Evolutionary conservation across 2,329 filamentous ascomycete genomes (phyloP), one percentile per base, ranked within the genome.

Genomic region (Aciculosporium take): DNA sequence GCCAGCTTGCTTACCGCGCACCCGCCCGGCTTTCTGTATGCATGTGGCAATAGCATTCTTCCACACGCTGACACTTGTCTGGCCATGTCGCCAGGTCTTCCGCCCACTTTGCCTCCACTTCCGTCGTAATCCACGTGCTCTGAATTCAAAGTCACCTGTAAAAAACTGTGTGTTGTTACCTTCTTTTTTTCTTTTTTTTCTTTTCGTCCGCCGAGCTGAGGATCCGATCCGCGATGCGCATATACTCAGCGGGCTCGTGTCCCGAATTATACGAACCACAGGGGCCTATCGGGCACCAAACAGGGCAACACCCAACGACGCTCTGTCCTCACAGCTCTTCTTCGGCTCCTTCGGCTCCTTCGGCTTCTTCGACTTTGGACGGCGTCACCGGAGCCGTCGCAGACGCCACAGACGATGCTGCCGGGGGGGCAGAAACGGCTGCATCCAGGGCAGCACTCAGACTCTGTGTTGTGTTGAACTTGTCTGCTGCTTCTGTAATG

Each of bases 271-370:
- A n/a, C 13, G 13, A n/a, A 40, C 4, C 15, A 38, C 17, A 17
- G 5, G 25, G 17, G 12, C 6, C n/a, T 20, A 8, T 12, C 20
- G 20, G 25, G 27, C 20, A 17, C 13, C 5, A 21, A 13, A 32
- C 32, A 20, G 7, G 10, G 28, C 21, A 33, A 31, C 9, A 23
- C n/a, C n/a, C 21, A 15, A 32, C 17, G 20, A 6, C 23, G 3
- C 10, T 27, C 23, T 23, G 12, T 9, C 17, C 20, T 46, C 49
- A 70, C 47, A 64, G 53, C 50, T 65, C 62, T 49, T 65, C 62
- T 44, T 65, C 62, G 7, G 7, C 25, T 27, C n/a, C 27, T 29
- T 29, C n/a, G n/a, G n/a, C n/a, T n/a, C n/a, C 62, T 44, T 65
- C 62, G 45, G 64, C 62, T 21, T 60, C 59, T 30, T 58, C 52